Evolutionary conservation across 2,329 filamentous ascomycete genomes (phyloP), one percentile per base, ranked within the genome.

Genomic region (Shiraia sp.): DNA sequence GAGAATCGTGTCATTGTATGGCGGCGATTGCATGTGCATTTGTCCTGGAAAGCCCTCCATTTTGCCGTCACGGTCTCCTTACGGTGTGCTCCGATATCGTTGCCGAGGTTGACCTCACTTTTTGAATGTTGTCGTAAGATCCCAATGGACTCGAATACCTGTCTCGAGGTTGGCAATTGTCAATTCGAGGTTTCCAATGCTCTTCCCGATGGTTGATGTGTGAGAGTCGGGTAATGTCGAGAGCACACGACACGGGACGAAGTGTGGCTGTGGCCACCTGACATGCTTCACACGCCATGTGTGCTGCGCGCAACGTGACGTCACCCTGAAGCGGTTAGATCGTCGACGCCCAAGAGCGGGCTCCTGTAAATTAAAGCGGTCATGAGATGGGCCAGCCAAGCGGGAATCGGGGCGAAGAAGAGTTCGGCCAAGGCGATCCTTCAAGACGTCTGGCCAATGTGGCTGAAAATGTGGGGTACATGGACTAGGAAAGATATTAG

Each of bases 1-100:
- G 26, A 75, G 54, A 40, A 74, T 72, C 5, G 67, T 54, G 33
- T 70, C 68, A 40, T 68, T 68, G 42, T 71, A 71, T 10, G 56
- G 47, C 16, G 59, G 58, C 10, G 31, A 46, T 22, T 52, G 49
- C 51, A 55, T 51, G 16, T 57, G 46, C 49, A 50, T 44, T 12
- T 56, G 51, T 13, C 40, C 42, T 9, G 54, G 47, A 10, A 44
- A 51, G 30, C 23, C 45, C n/a, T 48, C 37, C 51, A 55, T 56
- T 5, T 16, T 45, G 32, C 30, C 23, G 12, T 34, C n/a, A n/a
- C n/a, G n/a, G n/a, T n/a, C n/a, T n/a, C n/a, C n/a, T n/a, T n/a
- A n/a, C n/a, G n/a, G n/a, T n/a, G n/a, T n/a, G n/a, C n/a, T n/a
- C n/a, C n/a, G n/a, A n/a, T n/a, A n/a, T n/a, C n/a, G n/a, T n/a